Evolutionary conservation across 2,329 filamentous ascomycete genomes (phyloP).

Genomic region (Trichoderma atroviride): DNA sequence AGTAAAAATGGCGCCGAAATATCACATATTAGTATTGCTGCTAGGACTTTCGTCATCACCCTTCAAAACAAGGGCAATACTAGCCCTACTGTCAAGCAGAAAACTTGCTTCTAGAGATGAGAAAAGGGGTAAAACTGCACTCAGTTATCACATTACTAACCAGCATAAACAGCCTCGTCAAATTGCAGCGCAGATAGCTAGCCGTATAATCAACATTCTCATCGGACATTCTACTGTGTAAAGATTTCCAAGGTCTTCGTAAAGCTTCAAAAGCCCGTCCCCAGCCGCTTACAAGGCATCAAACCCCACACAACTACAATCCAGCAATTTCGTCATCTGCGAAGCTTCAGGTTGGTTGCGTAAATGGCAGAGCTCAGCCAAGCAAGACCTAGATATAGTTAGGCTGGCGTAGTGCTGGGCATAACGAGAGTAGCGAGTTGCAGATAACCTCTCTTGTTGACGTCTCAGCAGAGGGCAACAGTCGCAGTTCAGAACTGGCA

Average conservation of each 20-base stretch:
- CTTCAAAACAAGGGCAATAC: neutral
- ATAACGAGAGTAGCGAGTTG: too few species aligned
- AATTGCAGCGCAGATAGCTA: too few species aligned
- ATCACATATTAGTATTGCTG: neutral
- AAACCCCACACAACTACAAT: too few species aligned
- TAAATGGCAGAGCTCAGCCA: too few species aligned
- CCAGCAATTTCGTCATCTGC: too few species aligned
- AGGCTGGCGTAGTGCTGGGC: neutral
- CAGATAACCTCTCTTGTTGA: neutral
- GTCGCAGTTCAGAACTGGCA: too few species aligned
- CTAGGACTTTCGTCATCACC: neutral
- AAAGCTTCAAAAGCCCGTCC: too few species aligned
- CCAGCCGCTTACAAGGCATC: too few species aligned
- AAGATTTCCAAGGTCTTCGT: too few species aligned
- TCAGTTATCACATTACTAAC: neutral
- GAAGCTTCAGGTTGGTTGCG: too few species aligned
- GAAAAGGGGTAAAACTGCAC: neutral
- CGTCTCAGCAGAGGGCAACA: neutral
- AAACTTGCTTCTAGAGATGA: neutral
- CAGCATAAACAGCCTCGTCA: neutral
- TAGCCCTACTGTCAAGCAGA: neutral
- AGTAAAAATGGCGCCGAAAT: neutral
- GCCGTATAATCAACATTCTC: too few species aligned
- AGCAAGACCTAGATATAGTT: neutral
- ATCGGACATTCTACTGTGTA: too few species aligned